Base-by-base conservation (phyloP, 176 grass and related monocot species). In the Triticum urartu region DNA sequence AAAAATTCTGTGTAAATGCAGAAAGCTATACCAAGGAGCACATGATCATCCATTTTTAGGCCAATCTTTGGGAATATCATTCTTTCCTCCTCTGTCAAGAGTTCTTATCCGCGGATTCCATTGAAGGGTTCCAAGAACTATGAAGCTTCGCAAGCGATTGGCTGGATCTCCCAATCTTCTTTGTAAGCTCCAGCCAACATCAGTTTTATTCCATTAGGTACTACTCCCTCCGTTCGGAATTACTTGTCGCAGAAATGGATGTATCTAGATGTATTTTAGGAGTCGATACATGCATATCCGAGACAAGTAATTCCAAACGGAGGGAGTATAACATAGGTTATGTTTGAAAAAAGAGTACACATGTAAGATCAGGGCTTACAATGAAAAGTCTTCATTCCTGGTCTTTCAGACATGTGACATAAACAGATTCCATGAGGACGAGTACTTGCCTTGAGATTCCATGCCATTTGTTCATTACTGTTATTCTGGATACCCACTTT, bases 101-200 rank as follows among this genome's bases (percentile, higher is more conserved):
- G n/a, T n/a, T n/a, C n/a, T n/a, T n/a, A n/a, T n/a, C n/a, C n/a
- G n/a, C n/a, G n/a, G n/a, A n/a, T n/a, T n/a, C n/a, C n/a, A n/a
- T n/a, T n/a, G n/a, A n/a, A n/a, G n/a, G n/a, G n/a, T n/a, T n/a
- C n/a, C n/a, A n/a, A n/a, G n/a, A n/a, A n/a, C n/a, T n/a, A n/a
- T n/a, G n/a, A n/a, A n/a, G 91, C 34, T 92, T 92, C 61, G 84
- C 77, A 72, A 98, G 67, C 43, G 64, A 65, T 69, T 89, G 76
- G 67, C 94, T 95, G 52, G 92, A 98, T 84, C 89, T 95, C 78
- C 94, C 90, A 73, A 94, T 92, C 85, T 95, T 98, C 85, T 85
- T 93, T 14, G 64, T 91, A 78, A 98, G 87, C 96, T 98, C 82
- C 83, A 83, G 80, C 33, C 78, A 17, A 59, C 20, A 75, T 2